Percentiles rank a stretch among this genome's conserved stretches.
Evolutionary conservation across 345 rosid genomes (phyloP).

Genomic region (Rhodamnia argentea): DNA sequence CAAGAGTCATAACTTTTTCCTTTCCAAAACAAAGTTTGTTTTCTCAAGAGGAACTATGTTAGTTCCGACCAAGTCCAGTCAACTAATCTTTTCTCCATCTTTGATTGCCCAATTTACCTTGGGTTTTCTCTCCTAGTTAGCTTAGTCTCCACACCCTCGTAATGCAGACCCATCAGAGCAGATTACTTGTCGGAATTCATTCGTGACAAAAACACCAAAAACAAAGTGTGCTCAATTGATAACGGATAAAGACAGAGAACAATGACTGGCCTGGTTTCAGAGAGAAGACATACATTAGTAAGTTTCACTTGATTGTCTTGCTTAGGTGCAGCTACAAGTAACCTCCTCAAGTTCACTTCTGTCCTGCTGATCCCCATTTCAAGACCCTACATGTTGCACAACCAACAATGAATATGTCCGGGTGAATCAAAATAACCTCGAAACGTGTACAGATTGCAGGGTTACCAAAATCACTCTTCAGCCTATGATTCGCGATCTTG

Average conservation of each 20-base stretch:
- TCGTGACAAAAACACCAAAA: neutral
- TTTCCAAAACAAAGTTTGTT: neutral
- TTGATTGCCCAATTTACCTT: neutral
- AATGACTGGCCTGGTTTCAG: neutral
- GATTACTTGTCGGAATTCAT: neutral
- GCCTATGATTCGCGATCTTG: neutral
- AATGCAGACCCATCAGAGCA: neutral
- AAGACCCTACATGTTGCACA: neutral
- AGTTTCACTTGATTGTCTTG: conserved; percentile 77
- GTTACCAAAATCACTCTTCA: neutral
- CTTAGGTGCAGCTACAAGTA: conserved; percentile 62
- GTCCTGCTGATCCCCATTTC: conserved; percentile 70
- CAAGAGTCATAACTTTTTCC: neutral
- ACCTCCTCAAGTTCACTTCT: conserved; percentile 63
- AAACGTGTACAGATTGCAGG: neutral
- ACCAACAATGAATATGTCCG: neutral
- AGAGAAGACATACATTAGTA: conserved; percentile 37
- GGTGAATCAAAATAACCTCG: neutral
- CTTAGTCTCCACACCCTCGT: accelerated
- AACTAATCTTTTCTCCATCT: neutral
- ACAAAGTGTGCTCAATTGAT: neutral
- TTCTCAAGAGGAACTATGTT: neutral
- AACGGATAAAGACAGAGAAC: neutral
- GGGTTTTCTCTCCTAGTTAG: neutral
- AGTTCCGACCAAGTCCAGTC: neutral